phyloP scores from a whole-genome alignment of 2,329 filamentous ascomycete genomes.

The Curvularia lunata region DNA sequence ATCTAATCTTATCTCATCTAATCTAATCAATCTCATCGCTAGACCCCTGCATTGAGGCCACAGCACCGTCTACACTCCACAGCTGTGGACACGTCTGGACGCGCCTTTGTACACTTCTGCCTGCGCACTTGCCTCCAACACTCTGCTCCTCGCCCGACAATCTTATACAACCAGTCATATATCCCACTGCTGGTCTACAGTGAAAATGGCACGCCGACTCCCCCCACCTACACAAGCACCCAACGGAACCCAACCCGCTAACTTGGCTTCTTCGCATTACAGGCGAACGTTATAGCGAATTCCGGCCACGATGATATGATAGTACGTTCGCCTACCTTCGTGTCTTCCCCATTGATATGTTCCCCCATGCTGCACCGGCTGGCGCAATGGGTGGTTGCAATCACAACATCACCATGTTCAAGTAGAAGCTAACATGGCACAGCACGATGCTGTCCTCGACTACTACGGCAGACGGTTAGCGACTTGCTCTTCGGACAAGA shows the following conservation, averaged over 20 bases:
- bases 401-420: conserved; percentile 34
- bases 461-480: conserved; percentile 97
- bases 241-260: conserved; percentile 40
- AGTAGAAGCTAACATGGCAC: conserved; percentile 51
- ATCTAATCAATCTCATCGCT: conserved; percentile 44
- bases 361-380: conserved; percentile 8
- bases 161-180: neutral
- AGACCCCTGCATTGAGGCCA: conserved; percentile 45
- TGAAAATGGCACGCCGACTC: conserved; percentile 36
- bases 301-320: conserved; percentile 99
- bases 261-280: conserved; percentile 34
- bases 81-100: conserved; percentile 29
- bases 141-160: neutral
- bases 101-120: conserved; percentile 18
- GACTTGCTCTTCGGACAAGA: conserved; percentile 97
- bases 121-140: conserved; percentile 15
- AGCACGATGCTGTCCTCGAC: conserved; percentile 97
- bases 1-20: conserved; percentile 25
- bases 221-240: conserved; percentile 17
- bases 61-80: conserved; percentile 37
- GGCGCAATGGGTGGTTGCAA: conserved; percentile 13
- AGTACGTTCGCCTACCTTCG: conserved; percentile 66
- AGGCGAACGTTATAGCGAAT: conserved; percentile 82
- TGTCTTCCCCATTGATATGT: neutral
- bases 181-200: conserved; percentile 15